These are phyloP conservation scores for Orychophragmus violaceus DNA, from an alignment of 345 rosid species.

Conservation along the genomic window DNA sequence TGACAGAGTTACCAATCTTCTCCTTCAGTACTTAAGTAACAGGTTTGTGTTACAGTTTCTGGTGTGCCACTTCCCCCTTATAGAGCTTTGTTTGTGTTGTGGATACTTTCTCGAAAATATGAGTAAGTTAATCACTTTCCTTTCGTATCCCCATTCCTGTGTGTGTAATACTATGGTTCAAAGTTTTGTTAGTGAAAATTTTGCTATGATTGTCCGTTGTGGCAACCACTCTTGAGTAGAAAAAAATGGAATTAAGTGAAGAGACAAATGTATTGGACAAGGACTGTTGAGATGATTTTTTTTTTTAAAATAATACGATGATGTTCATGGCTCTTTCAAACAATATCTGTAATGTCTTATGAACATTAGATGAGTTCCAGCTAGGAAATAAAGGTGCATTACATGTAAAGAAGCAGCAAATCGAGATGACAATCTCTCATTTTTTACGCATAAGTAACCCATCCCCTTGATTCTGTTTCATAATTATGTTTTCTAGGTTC, in stretches of 20 bases:
- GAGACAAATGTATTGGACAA: background rate
- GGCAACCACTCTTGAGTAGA: no score
- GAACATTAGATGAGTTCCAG: constrained; percentile 8
- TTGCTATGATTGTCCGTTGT: background rate
- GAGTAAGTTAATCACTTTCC: constrained; percentile 49
- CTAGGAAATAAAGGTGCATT: background rate
- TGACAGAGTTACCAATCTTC: no score
- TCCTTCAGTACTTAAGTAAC: no score
- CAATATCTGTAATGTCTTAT: background rate
- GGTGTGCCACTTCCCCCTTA: no score
- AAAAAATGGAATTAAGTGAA: background rate
- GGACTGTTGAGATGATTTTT: background rate
- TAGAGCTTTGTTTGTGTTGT: constrained; percentile 82
- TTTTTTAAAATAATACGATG: background rate
- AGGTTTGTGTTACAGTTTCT: no score
- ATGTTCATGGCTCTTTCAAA: background rate
- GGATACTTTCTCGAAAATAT: constrained; percentile 94
- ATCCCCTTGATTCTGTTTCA: background rate
- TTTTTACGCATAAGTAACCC: background rate
- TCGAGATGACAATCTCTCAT: background rate
- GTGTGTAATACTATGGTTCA: background rate
- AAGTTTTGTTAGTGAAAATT: background rate
- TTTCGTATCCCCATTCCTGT: background rate
- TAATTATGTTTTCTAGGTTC: constrained; percentile 48
- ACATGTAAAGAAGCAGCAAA: background rate